Percentiles rank a stretch among this genome's conserved stretches.
Evolutionary conservation across 2,329 filamentous ascomycete species (phyloP).

Genomic region (Talaromyces sp.): DNA sequence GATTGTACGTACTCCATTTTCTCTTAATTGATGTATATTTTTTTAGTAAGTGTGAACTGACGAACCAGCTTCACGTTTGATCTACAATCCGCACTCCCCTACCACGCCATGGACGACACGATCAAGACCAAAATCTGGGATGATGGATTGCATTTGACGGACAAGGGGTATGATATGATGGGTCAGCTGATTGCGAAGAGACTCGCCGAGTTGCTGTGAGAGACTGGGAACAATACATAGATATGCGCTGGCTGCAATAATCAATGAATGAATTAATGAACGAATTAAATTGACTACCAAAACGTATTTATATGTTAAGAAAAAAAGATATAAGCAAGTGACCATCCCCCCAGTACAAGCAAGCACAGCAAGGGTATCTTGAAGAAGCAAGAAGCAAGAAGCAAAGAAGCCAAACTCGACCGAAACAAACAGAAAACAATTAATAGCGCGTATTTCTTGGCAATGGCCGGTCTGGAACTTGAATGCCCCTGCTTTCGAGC

Average conservation of each 20-base stretch:
- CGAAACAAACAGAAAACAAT: not conserved
- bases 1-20: conserved; percentile 42
- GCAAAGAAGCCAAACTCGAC: not conserved
- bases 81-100: conserved; percentile 52
- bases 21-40: not conserved
- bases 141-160: conserved; percentile 56
- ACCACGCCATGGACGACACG: conserved; percentile 43
- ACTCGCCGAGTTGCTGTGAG: conserved; percentile 41
- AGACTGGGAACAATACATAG: not conserved
- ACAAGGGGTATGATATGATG: conserved; percentile 58
- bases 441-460: not conserved
- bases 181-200: conserved; percentile 53
- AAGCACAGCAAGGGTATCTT: not conserved
- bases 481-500: conserved; percentile 4
- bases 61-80: conserved; percentile 51
- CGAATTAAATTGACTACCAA: not conserved
- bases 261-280: not conserved
- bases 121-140: conserved; percentile 53
- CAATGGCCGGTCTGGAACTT: conserved; percentile 1
- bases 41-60: not conserved
- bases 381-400: not conserved
- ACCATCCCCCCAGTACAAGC: not conserved
- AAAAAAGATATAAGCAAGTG: not conserved
- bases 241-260: not conserved
- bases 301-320: not conserved